Base-by-base conservation (phyloP, 345 rosid genomes). In the Eucalyptus fibrosa region DNA sequence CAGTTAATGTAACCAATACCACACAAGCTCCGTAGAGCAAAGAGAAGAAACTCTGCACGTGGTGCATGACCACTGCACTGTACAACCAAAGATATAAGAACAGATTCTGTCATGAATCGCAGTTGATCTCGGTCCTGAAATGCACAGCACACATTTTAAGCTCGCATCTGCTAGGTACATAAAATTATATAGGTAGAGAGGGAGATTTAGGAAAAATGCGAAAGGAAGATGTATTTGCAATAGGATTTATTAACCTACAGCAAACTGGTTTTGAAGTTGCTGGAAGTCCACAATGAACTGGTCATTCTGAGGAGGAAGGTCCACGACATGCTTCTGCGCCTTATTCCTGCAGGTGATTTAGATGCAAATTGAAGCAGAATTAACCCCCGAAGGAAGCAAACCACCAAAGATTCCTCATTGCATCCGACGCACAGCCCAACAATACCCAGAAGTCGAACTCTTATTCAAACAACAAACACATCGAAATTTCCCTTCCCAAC, bases 21-120 rank as follows among this genome's bases (percentile, higher is more conserved):
- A 88, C 95, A 95, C 91, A 98, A 94, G 89, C 94, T 94, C 91
- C 95, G 96, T 86, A 97, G 90, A 55, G 99, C 95, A 95, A 96
- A 98, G 87, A 98, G 98, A 87, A 98, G 96, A 93, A 98, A 98
- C 86, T 97, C 99, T 17, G 99, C 97, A 47, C 97, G 91, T 30
- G 99, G 99, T 69, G 95, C 99, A 92, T 98, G 99, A 90, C 92
- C 92, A 91, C 98, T 94, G 87, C 97, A 97, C 91, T 94, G 96
- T 90, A 94, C 92, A 88, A 96, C 99, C 92, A 96, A 89, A 90
- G 96, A 92, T 93, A 96, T 95, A 90, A 97, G 93, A 83, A 97
- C 95, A 50, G 97, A 93, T 89, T 98, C 99, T 7, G 99, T 94
- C 86, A 95, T 96, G 67, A 94, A 90, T 88, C 95, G 97, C 93